Percentiles rank a stretch among this genome's conserved stretches.
Evolutionary conservation across 257 asterid species (phyloP).

Genomic region (Rhazya stricta): DNA sequence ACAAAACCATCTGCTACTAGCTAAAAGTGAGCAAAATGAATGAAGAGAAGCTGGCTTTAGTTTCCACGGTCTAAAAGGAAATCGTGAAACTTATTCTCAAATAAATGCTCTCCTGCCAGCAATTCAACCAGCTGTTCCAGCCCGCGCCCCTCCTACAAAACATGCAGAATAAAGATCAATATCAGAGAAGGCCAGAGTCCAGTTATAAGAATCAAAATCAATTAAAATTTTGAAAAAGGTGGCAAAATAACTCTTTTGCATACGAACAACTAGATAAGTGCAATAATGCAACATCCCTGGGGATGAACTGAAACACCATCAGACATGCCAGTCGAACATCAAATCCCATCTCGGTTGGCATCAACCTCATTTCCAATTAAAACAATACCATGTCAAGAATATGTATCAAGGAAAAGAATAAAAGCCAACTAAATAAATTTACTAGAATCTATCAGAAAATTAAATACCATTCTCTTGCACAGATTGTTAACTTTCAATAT

Average conservation of each 20-base stretch:
- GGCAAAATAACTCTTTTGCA: not conserved
- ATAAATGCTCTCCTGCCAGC: not conserved
- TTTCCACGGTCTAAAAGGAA: conserved; percentile 10
- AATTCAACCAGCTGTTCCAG: conserved; percentile 12
- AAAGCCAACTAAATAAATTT: too few species aligned
- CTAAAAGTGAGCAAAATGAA: not conserved
- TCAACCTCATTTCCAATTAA: not conserved
- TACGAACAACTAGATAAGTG: not conserved
- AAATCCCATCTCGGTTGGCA: not conserved
- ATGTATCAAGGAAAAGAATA: too few species aligned
- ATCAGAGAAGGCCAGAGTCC: not conserved
- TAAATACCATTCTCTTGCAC: not conserved
- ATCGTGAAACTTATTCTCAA: not conserved
- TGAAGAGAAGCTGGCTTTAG: not conserved
- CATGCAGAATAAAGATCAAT: not conserved
- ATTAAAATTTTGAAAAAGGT: not conserved
- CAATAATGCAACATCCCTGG: not conserved
- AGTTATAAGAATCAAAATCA: not conserved
- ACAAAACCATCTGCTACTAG: not conserved
- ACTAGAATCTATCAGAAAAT: not conserved
- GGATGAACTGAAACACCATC: not conserved
- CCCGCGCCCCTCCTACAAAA: conserved; percentile 12
- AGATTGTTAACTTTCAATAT: not conserved
- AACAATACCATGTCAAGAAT: not conserved
- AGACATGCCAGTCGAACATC: not conserved